Percentiles rank a stretch among this genome's conserved stretches.
phyloP scores from a whole-genome alignment of 768 basidiomycete species.

The Porphyrellus cyaneotinctus region DNA sequence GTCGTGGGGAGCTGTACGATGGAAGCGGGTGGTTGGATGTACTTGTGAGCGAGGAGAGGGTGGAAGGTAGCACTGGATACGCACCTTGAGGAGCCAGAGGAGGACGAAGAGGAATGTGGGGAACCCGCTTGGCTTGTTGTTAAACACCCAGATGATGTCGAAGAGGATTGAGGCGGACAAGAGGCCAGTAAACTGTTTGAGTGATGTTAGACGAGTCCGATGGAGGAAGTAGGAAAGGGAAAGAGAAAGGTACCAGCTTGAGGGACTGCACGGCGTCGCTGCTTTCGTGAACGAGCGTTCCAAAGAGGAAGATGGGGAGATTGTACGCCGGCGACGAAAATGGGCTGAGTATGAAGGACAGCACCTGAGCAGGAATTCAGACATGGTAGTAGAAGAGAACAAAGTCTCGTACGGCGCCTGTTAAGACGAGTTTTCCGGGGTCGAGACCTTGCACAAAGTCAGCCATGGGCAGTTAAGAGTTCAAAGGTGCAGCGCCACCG shows the following conservation, averaged over 20 bases:
- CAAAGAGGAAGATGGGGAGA: conserved; percentile 79
- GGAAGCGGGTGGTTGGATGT: neutral
- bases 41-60: neutral
- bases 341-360: conserved; percentile 56
- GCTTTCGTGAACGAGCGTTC: conserved; percentile 67
- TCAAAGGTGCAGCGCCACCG: no score
- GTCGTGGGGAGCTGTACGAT: conserved; percentile 55
- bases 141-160: conserved; percentile 69
- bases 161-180: conserved; percentile 58
- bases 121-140: conserved; percentile 52
- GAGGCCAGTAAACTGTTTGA: conserved; percentile 57
- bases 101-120: conserved; percentile 51
- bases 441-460: conserved; percentile 73
- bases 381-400: no score
- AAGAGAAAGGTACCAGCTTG: conserved; percentile 44
- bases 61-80: no score
- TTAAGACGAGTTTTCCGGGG: conserved; percentile 62
- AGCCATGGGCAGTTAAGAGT: no score
- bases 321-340: conserved; percentile 69
- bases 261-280: conserved; percentile 60
- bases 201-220: neutral
- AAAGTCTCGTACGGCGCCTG: conserved; percentile 48
- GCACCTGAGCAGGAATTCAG: conserved; percentile 35
- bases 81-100: conserved; percentile 57
- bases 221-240: neutral